These are phyloP conservation scores for Vigna mungo DNA, from an alignment of 306 rosid species.

Conservation along the genomic window DNA sequence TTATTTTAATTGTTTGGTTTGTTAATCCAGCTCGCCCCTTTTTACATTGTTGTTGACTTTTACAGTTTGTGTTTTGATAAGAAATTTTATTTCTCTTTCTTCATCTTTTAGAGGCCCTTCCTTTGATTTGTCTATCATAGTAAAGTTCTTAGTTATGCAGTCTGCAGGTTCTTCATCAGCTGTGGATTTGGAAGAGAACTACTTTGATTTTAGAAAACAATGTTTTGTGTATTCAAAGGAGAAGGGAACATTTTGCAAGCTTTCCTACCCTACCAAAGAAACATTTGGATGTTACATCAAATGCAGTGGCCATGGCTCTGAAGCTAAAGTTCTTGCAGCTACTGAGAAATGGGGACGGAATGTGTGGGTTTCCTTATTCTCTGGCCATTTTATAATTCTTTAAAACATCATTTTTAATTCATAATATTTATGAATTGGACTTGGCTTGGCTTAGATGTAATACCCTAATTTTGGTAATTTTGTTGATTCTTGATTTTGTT, in stretches of 20 bases:
- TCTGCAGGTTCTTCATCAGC: conserved; percentile 67
- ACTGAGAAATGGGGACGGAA: conserved; percentile 96
- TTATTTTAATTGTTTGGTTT: background rate
- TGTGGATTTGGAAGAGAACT: conserved; percentile 75
- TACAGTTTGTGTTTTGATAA: too few relatives aligned
- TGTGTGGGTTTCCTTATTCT: conserved; percentile 67
- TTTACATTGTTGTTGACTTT: background rate
- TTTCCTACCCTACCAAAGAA: conserved; percentile 94
- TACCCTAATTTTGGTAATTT: background rate
- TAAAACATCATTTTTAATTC: background rate
- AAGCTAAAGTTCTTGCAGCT: conserved; percentile 82
- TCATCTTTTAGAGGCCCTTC: conserved; percentile 11
- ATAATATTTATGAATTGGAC: background rate
- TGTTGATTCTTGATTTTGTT: conserved; percentile 13
- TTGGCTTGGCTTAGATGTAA: conserved; percentile 7
- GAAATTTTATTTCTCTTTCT: too few relatives aligned
- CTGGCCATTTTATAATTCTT: conserved; percentile 28
- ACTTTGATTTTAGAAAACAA: conserved; percentile 96
- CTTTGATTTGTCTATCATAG: conserved; percentile 31
- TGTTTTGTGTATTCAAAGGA: conserved; percentile 80
- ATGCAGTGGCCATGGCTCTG: conserved; percentile 89
- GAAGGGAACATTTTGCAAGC: conserved; percentile 79
- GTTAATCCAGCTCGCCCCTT: conserved; percentile 31
- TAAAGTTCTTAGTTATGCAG: conserved; percentile 58
- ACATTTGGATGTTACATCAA: conserved; percentile 78